Percentiles rank a stretch among this genome's conserved stretches.
Evolutionary conservation across 306 rosid species (phyloP).

Genomic region (Gastrolobium villosum): DNA sequence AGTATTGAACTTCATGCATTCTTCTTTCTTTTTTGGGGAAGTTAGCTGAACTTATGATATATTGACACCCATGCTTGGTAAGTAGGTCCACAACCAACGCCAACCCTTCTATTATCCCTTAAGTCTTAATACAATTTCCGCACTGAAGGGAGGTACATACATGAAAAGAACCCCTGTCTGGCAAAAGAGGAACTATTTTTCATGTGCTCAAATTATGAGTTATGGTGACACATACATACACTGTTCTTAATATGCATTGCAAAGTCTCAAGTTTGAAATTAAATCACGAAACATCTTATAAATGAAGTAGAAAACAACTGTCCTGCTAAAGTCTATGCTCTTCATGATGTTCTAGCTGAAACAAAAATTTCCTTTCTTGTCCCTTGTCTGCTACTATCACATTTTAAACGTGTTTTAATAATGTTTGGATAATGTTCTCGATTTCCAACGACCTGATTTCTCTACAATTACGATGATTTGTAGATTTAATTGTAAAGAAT

Average conservation of each 20-base stretch:
- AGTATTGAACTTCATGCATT: conserved; percentile 3
- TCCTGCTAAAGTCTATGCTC: neutral
- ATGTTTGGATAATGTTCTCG: conserved; percentile 2
- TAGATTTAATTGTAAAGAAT: neutral
- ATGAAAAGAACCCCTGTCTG: conserved; percentile 12
- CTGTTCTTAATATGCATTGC: neutral
- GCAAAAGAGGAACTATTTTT: conserved; percentile 37
- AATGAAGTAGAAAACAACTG: neutral
- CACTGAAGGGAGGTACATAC: neutral
- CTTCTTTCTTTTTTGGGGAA: neutral
- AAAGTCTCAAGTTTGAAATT: conserved; percentile 3
- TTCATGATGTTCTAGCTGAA: conserved; percentile 18
- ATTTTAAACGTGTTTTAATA: conserved; percentile 5
- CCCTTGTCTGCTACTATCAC: neutral
- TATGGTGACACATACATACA: conserved; percentile 16
- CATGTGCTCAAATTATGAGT: conserved; percentile 44
- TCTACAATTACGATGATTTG: neutral
- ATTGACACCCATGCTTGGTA: neutral
- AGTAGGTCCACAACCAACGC: conserved; percentile 40
- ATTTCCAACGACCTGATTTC: neutral
- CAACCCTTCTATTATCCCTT: neutral
- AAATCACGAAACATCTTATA: neutral
- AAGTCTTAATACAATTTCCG: conserved; percentile 8
- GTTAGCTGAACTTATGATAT: too few relatives aligned
- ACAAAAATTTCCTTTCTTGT: neutral